Evolutionary conservation across 2,329 filamentous ascomycete genomes (phyloP).

Genomic region (Basipetospora chlamydospora): DNA sequence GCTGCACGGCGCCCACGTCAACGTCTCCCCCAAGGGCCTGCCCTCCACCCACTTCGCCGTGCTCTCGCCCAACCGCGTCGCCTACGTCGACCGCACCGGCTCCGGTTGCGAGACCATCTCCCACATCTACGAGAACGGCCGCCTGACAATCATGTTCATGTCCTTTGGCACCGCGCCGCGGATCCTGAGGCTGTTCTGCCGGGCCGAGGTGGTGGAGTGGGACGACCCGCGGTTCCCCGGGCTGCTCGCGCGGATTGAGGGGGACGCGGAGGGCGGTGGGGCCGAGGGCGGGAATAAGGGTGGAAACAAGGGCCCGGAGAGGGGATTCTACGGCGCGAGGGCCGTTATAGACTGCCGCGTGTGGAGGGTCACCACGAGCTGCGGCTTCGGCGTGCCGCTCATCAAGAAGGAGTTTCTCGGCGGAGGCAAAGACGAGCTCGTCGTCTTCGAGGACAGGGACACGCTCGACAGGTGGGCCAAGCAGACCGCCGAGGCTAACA

Average conservation of each 20-base stretch:
- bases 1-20: slow-evolving; percentile 53
- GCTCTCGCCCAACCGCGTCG: slow-evolving; percentile 42
- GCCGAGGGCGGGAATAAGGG: too few species aligned
- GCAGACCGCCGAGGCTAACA: slow-evolving; percentile 26
- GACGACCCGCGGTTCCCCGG: slow-evolving; percentile 32
- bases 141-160: slow-evolving; percentile 62
- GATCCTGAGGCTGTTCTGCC: slow-evolving; percentile 52
- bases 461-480: slow-evolving; percentile 38
- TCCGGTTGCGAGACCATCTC: slow-evolving; percentile 64
- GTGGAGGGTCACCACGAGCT: slow-evolving; percentile 52
- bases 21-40: slow-evolving; percentile 63
- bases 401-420: slow-evolving; percentile 26
- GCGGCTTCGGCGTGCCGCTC: slow-evolving; percentile 49
- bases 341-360: slow-evolving; percentile 48
- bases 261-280: slow-evolving; percentile 11
- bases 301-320: too few species aligned
- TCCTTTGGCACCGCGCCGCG: slow-evolving; percentile 44
- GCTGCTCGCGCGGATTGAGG: slow-evolving; percentile 27
- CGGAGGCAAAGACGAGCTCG: slow-evolving; percentile 14
- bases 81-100: slow-evolving; percentile 61
- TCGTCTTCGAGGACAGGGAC: slow-evolving; percentile 35
- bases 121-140: slow-evolving; percentile 63
- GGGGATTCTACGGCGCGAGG: slow-evolving; percentile 32
- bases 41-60: slow-evolving; percentile 44
- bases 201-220: slow-evolving; percentile 43